A percentile compares a stretch with the other conserved stretches of the same genome.
These are phyloP conservation scores for Entomophthora muscae DNA, from an alignment of 371 early-diverging fungal species.

Conservation along the genomic window DNA sequence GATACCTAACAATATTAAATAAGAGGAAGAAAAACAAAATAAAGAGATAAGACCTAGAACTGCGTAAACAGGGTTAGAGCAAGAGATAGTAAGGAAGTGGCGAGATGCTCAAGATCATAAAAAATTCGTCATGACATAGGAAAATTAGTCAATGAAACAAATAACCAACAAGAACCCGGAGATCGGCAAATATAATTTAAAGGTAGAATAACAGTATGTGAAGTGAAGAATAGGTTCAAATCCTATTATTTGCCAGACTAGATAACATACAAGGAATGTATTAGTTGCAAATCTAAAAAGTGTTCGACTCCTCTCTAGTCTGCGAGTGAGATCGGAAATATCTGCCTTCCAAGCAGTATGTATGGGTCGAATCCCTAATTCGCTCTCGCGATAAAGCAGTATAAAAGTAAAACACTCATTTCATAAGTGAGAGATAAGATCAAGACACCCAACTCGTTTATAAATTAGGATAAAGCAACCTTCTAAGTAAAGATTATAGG, in stretches of 20 bases:
- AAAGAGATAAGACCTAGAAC: neutral
- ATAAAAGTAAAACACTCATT: neutral
- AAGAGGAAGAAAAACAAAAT: neutral
- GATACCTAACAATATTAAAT: neutral
- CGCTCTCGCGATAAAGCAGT: no score
- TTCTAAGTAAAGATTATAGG: neutral
- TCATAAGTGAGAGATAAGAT: neutral
- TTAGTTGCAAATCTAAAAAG: neutral
- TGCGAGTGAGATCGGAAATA: neutral
- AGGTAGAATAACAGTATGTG: constrained; percentile 8
- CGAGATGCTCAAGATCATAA: neutral
- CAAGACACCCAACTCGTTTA: neutral
- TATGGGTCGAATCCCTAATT: no score
- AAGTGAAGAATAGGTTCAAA: constrained; percentile 4
- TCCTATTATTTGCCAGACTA: constrained; percentile 8
- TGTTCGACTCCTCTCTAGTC: neutral
- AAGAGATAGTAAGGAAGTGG: neutral
- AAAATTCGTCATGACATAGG: neutral
- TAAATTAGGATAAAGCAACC: neutral
- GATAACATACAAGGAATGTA: neutral
- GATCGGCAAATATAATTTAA: constrained; percentile 8
- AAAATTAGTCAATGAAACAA: neutral
- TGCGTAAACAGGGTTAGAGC: neutral
- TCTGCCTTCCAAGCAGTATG: neutral
- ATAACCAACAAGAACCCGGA: neutral